Evolutionary conservation across 768 basidiomycete genomes (phyloP), one percentile per base, ranked within the genome.

Genomic region (Termitomyces sp.): DNA sequence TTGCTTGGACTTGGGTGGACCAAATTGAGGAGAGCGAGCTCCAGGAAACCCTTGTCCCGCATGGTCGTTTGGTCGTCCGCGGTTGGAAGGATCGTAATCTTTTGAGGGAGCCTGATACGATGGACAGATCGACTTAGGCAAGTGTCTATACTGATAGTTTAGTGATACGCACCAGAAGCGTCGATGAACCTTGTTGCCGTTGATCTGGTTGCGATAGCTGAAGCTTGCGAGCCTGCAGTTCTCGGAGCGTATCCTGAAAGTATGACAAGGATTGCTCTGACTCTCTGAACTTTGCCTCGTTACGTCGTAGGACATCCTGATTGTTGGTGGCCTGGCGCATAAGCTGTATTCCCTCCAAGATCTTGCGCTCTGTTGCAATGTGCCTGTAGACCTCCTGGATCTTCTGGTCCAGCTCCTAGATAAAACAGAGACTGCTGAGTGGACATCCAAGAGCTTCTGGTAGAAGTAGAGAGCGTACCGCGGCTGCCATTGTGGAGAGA

Each of bases 321-420:
- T 96, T 96, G 41, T 75, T 81, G 31, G 93, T 94, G 2, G 93
- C 93, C 68, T 84, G 82, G 43, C 88, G 82, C 53, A 95, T 77
- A 61, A 82, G 79, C 66, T 88, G 83, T 27, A 86, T 85, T 16
- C 87, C 93, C 71, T 94, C 91, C 60, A 96, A 79, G 68, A 95
- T 86, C 81, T 92, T 94, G 72, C 88, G 89, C 75, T 96, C 92
- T 33, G 89, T 94, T 75, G 88, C 83, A 69, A 96, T 94, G 70
- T 89, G 89, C 72, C 84, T 88, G 75, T 87, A 84, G 64, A 94
- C 85, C 71, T 93, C 91, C 70, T 87, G 85, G 69, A 95, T 93
- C 83, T 94, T 95, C 82, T 86, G 86, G 83, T 94, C 91, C 73
- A 93, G 77, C 73, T 91, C 72, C 79, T 80, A 63, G 59, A 68